phyloP scores from a whole-genome alignment of 768 basidiomycete genomes.

The Ramaria rubella region DNA sequence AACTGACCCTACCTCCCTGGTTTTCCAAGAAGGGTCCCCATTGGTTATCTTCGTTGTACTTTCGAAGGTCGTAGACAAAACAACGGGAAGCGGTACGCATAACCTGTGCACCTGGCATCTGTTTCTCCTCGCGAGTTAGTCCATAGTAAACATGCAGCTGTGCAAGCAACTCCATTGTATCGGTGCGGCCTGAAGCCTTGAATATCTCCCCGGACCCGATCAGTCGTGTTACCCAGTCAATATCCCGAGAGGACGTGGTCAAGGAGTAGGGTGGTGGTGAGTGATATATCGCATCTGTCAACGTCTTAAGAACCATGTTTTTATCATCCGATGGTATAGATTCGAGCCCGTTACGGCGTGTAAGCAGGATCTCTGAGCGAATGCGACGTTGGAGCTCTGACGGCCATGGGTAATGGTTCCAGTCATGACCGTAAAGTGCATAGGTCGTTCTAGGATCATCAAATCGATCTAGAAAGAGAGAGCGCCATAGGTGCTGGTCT shows the following conservation, averaged over 20 bases:
- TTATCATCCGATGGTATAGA: not conserved
- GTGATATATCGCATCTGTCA: constrained; percentile 8
- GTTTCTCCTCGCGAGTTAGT: constrained; percentile 34
- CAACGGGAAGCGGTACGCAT: constrained; percentile 42
- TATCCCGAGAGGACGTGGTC: not conserved
- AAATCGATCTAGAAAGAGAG: constrained; percentile 55
- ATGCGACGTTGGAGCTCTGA: constrained; percentile 44
- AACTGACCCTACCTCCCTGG: constrained; percentile 39
- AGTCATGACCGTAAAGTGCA: not conserved
- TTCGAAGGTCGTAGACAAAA: constrained; percentile 58
- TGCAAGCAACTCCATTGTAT: constrained; percentile 28
- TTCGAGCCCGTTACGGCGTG: not conserved
- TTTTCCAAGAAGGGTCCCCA: constrained; percentile 52
- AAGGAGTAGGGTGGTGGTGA: not conserved
- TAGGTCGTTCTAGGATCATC: constrained; percentile 52
- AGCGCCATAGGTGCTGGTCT: constrained; percentile 64
- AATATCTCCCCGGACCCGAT: constrained; percentile 2
- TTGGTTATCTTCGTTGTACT: constrained; percentile 42
- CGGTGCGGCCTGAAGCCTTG: not conserved
- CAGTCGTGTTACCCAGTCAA: not conserved
- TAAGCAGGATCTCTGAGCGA: constrained; percentile 39
- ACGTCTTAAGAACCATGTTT: constrained; percentile 1
- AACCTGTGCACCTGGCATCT: constrained; percentile 31
- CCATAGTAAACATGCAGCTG: constrained; percentile 45
- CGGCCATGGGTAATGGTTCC: constrained; percentile 37